phyloP scores from a whole-genome alignment of 1,284 basidiomycete species.

The Ceratobasidium sp. region DNA sequence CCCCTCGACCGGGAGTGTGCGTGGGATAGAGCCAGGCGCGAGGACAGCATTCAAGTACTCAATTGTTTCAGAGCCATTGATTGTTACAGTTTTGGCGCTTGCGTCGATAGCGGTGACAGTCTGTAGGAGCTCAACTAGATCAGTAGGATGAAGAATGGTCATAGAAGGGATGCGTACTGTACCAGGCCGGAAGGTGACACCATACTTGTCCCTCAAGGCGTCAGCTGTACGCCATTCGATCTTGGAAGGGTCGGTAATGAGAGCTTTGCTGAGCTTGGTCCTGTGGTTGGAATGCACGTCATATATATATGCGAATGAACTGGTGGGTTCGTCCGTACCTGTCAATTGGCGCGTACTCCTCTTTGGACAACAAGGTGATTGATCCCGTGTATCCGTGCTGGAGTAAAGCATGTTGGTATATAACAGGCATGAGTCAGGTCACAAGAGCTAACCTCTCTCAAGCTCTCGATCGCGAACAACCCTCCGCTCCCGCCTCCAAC shows the following conservation, averaged over 20 bases:
- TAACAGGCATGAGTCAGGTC: neutral
- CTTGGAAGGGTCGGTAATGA: slow-evolving; percentile 81
- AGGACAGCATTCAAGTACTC: slow-evolving; percentile 80
- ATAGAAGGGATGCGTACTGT: slow-evolving; percentile 60
- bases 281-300: slow-evolving; percentile 55
- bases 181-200: slow-evolving; percentile 76
- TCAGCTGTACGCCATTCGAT: slow-evolving; percentile 78
- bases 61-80: slow-evolving; percentile 68
- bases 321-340: slow-evolving; percentile 59
- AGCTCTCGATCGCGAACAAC: slow-evolving; percentile 82
- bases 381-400: slow-evolving; percentile 81
- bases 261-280: slow-evolving; percentile 90
- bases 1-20: slow-evolving; percentile 82
- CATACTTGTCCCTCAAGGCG: slow-evolving; percentile 83
- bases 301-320: neutral
- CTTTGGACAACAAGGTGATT: slow-evolving; percentile 84
- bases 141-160: slow-evolving; percentile 20
- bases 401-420: neutral
- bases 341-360: slow-evolving; percentile 87
- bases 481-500: slow-evolving; percentile 88
- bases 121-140: slow-evolving; percentile 52
- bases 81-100: slow-evolving; percentile 67
- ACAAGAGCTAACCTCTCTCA: slow-evolving; percentile 71
- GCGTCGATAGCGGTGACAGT: slow-evolving; percentile 76
- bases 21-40: slow-evolving; percentile 74